Base-by-base conservation (phyloP, 805 yeast genomes). In the Wickerhamomyces mucosus region DNA sequence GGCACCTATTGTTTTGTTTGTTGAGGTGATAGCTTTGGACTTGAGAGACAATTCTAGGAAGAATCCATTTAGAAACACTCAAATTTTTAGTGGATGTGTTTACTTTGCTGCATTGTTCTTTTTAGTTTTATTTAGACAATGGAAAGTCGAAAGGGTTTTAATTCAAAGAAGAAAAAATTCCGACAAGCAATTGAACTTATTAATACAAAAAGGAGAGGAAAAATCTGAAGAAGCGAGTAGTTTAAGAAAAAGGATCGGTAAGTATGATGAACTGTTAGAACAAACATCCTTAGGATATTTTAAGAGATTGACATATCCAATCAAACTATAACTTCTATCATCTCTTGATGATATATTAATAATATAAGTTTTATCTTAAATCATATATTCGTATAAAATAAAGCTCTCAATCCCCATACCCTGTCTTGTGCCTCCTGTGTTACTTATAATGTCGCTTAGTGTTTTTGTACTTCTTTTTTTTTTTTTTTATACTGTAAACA, bases 21-120 rank as follows among this genome's bases (percentile, higher is more conserved):
- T 71, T 6, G 81, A 75, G 48, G 68, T 72, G 3, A 64, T 75
- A 29, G 79, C 75, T 0, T 63, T 74, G 29, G 60, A 70, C 1
- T 43, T 74, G 29, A 61, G 56, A 29, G 54, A 46, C 10, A 32
- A 46, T 17, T 19, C 33, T 1, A 28, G 50, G 6, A 27, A 42
- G 10, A 38, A 40, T 7, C 82, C 83, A 2, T 78, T 65, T 41
- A 43, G 69, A 11, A 63, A 75, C 41, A 63, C 78, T 0, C 83
- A 77, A 43, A 64, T 75, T 1, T 75, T 74, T 50, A 64, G 73
- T 2, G 84, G 81, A 1, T 44, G 63, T 10, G 52, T 68, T 25
- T 68, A 61, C 38, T 46, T 66, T 10, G 53, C 51, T 9, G 69
- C 68, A 0, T 46, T 65, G 7, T 5, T 72, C 1, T 36, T 67